A percentile compares a stretch with the other conserved stretches of the same genome.
Conservation (phyloP, 352 stramenopile species). For the Phytopythium kandeliae region DNA sequence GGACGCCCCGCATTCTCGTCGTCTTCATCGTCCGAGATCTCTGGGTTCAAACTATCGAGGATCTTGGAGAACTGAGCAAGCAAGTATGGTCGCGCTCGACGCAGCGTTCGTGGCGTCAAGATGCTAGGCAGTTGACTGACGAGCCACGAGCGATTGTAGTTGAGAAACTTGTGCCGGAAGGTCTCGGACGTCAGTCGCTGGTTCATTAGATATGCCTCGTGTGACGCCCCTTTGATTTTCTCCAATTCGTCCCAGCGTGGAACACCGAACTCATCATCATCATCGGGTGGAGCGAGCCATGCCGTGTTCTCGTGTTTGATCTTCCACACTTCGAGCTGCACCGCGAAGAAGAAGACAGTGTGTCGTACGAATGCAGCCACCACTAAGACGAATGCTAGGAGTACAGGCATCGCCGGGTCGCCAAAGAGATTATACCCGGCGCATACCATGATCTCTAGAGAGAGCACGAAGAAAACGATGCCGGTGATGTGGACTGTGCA, state of each 20-base stretch:
- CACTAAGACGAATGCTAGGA: constrained; percentile 71
- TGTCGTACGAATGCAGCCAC: constrained; percentile 53
- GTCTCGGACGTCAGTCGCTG: constrained; percentile 95
- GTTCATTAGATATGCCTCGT: constrained; percentile 97
- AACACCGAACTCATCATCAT: constrained; percentile 91
- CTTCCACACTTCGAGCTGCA: constrained; percentile 91
- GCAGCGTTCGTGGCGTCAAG: constrained; percentile 91
- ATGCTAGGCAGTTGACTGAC: constrained; percentile 94
- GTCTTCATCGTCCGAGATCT: constrained; percentile 93
- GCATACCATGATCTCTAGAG: constrained; percentile 95
- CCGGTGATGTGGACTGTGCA: constrained; percentile 91
- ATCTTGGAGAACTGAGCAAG: constrained; percentile 96
- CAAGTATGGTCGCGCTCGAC: constrained; percentile 90
- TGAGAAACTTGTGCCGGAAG: constrained; percentile 97
- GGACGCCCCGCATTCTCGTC: constrained; percentile 53
- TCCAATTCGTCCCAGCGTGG: constrained; percentile 91
- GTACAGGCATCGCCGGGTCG: constrained; percentile 87
- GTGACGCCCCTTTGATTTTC: constrained; percentile 90
- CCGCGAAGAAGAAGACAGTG: constrained; percentile 78
- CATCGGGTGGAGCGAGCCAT: constrained; percentile 88
- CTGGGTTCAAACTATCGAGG: constrained; percentile 91
- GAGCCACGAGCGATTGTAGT: constrained; percentile 97
- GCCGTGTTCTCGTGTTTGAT: constrained; percentile 95
- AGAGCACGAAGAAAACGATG: constrained; percentile 94
- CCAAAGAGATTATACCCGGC: constrained; percentile 95